Evolutionary conservation across 2,329 filamentous ascomycete species (phyloP).

Genomic region (Apiospora arundinis): DNA sequence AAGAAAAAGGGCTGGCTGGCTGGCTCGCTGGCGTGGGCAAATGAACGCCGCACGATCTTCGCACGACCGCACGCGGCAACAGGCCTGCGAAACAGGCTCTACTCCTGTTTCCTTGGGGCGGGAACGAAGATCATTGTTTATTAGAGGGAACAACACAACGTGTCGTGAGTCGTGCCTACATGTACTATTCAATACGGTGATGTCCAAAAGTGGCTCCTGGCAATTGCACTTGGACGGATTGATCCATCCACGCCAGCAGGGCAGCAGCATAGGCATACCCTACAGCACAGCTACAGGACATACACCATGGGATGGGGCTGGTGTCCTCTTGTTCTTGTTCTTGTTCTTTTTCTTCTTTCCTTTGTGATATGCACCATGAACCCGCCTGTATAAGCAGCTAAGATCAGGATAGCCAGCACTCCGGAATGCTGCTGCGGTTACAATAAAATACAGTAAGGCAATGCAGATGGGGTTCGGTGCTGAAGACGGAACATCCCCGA

Average conservation of each 20-base stretch:
- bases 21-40: background rate
- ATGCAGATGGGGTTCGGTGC: background rate
- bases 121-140: constrained; percentile 12
- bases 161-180: constrained; percentile 6
- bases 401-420: background rate
- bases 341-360: background rate
- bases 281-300: background rate
- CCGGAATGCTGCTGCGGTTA: background rate
- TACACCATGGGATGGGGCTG: background rate
- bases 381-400: background rate
- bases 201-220: background rate
- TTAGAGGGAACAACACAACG: background rate
- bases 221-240: background rate
- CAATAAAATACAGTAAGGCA: background rate
- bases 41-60: background rate
- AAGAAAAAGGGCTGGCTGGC: background rate
- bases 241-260: background rate
- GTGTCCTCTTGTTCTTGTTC: background rate
- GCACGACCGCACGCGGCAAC: background rate
- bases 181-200: background rate
- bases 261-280: background rate
- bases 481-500: background rate
- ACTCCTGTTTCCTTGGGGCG: background rate
- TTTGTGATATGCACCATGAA: background rate
- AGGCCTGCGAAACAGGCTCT: background rate